These are phyloP conservation scores for Pezicula carpinea DNA, from an alignment of 2,329 filamentous ascomycete species.

Conservation along the genomic window DNA sequence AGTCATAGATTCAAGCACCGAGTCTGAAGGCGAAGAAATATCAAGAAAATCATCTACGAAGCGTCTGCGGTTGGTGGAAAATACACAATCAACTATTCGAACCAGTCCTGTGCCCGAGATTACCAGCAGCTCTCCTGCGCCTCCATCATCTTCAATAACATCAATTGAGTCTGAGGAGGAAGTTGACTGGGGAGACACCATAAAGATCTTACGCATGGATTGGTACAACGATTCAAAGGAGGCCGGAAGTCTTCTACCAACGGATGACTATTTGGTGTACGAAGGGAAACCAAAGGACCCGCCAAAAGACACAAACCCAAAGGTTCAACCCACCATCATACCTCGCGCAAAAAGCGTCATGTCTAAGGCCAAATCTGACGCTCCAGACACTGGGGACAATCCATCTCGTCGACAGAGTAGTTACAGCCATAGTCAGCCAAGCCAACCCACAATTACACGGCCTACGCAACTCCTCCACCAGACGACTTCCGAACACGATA, in stretches of 20 bases:
- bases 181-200: slow-evolving; percentile 14
- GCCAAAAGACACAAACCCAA: slow-evolving; percentile 7
- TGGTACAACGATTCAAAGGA: slow-evolving; percentile 54
- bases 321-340: slow-evolving; percentile 19
- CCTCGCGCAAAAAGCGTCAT: slow-evolving; percentile 19
- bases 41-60: slow-evolving; percentile 5
- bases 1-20: slow-evolving; percentile 27
- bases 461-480: slow-evolving; percentile 50
- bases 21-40: slow-evolving; percentile 24
- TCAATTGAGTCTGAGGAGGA: not conserved
- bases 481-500: slow-evolving; percentile 76
- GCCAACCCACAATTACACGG: slow-evolving; percentile 29
- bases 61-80: not conserved
- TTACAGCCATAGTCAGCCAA: slow-evolving; percentile 7
- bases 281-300: slow-evolving; percentile 32
- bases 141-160: not conserved
- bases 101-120: not conserved
- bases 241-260: slow-evolving; percentile 39
- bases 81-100: no score
- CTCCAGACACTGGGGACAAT: slow-evolving; percentile 19
- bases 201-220: slow-evolving; percentile 52
- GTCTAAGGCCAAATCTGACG: slow-evolving; percentile 22
- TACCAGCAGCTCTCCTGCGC: not conserved
- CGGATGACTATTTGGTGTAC: slow-evolving; percentile 50
- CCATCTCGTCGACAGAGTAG: slow-evolving; percentile 14